Evolutionary conservation across 192 early-diverging fungal species (phyloP), one percentile per base, ranked within the genome.

Genomic region (Cladochytrium replicatum): DNA sequence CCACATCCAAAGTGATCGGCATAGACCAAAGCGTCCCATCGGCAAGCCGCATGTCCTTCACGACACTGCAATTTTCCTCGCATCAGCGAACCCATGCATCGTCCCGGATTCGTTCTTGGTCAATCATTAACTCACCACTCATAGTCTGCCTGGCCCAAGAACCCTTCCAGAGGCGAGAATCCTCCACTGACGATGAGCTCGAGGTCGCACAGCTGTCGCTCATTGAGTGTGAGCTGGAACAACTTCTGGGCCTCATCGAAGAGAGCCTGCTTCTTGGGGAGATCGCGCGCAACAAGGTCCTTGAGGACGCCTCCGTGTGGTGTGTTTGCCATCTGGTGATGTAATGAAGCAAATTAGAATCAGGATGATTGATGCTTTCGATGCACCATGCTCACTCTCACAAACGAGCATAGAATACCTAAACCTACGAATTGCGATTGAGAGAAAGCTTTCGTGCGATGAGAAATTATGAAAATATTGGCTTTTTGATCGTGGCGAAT

Each of bases 121-220:
- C n/a, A n/a, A n/a, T n/a, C n/a, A n/a, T n/a, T 19, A 21, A 26
- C n/a, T 63, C 63, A 86, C 83, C 68, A 59, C 28, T 72, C 64
- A 68, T 97, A 97, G 55, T 93, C 89, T 43, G 69, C 67, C 61
- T 91, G 55, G 49, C 69, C 88, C 53, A 91, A 68, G 74, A 97
- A 97, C 6, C 91, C 87, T 63, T 91, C 88, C 4, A 97, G 78
- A 26, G 93, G 93, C 27, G 89, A 93, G 81, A 97, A 97, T 3
- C 91, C 93, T 58, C 93, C 93, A 61, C 86, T 94, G 55, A 93
- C 69, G 47, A 97, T 81, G 42, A 97, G 80, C 67, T 97, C 93
- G 31, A 97, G 68, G 64, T 97, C 93, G 64, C 93, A 97, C 26
- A 96, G 63, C 64, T 97, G 91, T 15, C 93, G 80, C 46, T 93